Base-by-base conservation (phyloP, 331 rosid genomes). In the Ulmus americana region DNA sequence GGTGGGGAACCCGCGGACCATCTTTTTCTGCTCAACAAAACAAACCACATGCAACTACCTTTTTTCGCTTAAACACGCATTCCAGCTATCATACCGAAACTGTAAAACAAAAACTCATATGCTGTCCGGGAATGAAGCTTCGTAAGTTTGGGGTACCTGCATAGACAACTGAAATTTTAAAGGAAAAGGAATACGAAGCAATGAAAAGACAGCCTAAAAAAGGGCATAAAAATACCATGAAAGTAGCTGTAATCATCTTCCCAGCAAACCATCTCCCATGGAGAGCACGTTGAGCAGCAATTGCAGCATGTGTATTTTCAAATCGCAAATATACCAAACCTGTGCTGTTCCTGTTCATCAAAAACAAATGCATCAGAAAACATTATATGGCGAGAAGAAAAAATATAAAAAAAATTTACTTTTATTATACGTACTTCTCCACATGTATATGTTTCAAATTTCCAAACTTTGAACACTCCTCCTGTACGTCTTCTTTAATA, bases 231-330 rank as follows among this genome's bases (percentile, higher is more conserved):
- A 22, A 46, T 73, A 89, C 97, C 97, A 83, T 85, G 71, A 66
- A 92, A 57, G 88, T 79, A 35, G 97, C 91, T 7, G 90, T 86
- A 49, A 94, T 87, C 97, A 94, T 90, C 83, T 94, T 89, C 72
- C 97, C 99, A 38, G 99, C 99, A 82, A 94, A 94, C 99, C 99
- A 94, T 80, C 99, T 81, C 60, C 99, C 99, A 72, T 94, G 92
- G 64, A 94, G 90, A 73, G 95, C 84, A 40, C 81, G 82, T 48
- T 90, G 97, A 18, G 99, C 88, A 64, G 76, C 71, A 5, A 72
- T 67, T 39, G 99, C 91, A 66, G 90, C 70, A 80, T 90, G 81
- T 11, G 91, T 70, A 35, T 67, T 73, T 44, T 85, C 95, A 59
- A 89, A 94, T 65, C 82, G 73, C 52, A 94, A 70, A 63, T 82